Base-by-base conservation (phyloP, 805 yeast genomes). In the Cyberlindnera xishuangbannaensis region DNA sequence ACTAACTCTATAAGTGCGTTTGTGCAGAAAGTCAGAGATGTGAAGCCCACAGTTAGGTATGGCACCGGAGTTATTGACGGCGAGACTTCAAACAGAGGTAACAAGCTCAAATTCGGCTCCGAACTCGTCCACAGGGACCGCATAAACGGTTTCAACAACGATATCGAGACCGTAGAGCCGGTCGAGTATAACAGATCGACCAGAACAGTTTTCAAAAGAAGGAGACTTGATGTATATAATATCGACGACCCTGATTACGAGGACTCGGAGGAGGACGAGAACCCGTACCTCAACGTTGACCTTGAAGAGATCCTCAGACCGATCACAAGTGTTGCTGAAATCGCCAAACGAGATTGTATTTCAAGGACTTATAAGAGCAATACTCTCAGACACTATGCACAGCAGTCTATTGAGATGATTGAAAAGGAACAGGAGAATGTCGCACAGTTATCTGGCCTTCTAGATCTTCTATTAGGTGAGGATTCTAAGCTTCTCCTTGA, bases 401-500 rank as follows among this genome's bases (percentile, higher is more conserved):
- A 63, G 13, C 85, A 86, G 40, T 75, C 92, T 13, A 74, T 88
- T 17, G 81, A 82, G 33, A 62, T 80, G 40, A 82, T 92, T 31
- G 88, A 84, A 51, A 71, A 73, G 26, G 98, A 92, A 51, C 95
- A 86, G 48, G 67, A 71, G 18, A 78, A 78, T 22, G 82, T 83
- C n/a, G 76, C 78, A 37, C 73, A 78, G 50, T 63, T 87, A 33
- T 73, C 81, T 27, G 76, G 75, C 48, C 65, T 90, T 28, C 68
- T 92, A 58, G 83, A 80, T 41, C 78, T 83, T 1, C 76, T 90
- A 45, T 65, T 90, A 31, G 96, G 97, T 5, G 97, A 90, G 52
- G 90, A 85, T 53, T 83, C 94, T 43, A 66, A 66, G 27, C 76
- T 76, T 35, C 58, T 81, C 25, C 62, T 76, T 15, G 84, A 83